Evolutionary conservation across 1,284 basidiomycete genomes (phyloP).

Genomic region (Ceratobasidium sp.): DNA sequence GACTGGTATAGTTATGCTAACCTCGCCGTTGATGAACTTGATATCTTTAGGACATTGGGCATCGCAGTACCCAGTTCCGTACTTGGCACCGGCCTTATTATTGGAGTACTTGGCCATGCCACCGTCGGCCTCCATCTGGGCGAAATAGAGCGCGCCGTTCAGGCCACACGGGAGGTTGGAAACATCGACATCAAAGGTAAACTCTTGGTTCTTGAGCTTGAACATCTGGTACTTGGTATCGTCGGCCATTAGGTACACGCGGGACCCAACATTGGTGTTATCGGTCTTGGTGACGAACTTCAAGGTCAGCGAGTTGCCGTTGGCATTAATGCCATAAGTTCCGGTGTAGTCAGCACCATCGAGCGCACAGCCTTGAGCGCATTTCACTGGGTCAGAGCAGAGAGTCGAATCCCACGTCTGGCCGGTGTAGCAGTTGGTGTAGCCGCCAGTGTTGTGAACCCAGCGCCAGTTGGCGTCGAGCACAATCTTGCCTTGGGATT

Average conservation of each 20-base stretch:
- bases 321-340: slow-evolving; percentile 57
- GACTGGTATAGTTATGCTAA: slow-evolving; percentile 43
- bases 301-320: slow-evolving; percentile 57
- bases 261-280: slow-evolving; percentile 59
- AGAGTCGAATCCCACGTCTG: slow-evolving; percentile 47
- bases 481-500: slow-evolving; percentile 38
- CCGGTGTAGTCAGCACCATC: slow-evolving; percentile 63
- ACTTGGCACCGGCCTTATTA: slow-evolving; percentile 65
- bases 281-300: slow-evolving; percentile 56
- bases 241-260: slow-evolving; percentile 58
- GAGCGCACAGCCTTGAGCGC: slow-evolving; percentile 61
- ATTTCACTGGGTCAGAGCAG: slow-evolving; percentile 57
- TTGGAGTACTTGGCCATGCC: slow-evolving; percentile 56
- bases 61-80: slow-evolving; percentile 65
- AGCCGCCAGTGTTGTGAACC: slow-evolving; percentile 44
- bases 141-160: slow-evolving; percentile 61
- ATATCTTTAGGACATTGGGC: slow-evolving; percentile 59
- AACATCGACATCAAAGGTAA: slow-evolving; percentile 64
- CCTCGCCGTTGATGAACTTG: slow-evolving; percentile 60
- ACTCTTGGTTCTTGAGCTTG: slow-evolving; percentile 62
- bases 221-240: slow-evolving; percentile 59
- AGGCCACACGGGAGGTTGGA: slow-evolving; percentile 62
- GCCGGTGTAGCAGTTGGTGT: slow-evolving; percentile 63
- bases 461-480: slow-evolving; percentile 44
- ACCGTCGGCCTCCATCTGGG: slow-evolving; percentile 62